Conservation (phyloP, 768 basidiomycete species). For the Lentinula edodes region DNA sequence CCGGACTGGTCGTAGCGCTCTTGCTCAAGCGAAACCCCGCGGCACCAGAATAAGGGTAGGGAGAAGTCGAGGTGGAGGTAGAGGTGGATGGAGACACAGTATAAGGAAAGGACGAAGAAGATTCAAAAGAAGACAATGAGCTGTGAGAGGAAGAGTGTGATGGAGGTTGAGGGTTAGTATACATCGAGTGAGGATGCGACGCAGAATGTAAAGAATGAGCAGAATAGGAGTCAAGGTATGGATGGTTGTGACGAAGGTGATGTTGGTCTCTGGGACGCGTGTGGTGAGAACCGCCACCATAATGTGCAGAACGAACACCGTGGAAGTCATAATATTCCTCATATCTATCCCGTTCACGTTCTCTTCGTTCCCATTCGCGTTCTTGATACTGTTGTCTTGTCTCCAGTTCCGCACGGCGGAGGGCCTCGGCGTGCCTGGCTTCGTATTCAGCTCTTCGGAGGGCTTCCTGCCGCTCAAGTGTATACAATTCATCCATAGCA, state of each 20-base stretch:
- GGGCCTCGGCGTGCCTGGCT: constrained; percentile 62
- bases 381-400: constrained; percentile 16
- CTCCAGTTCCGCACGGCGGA: constrained; percentile 70
- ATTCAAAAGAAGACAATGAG: constrained; percentile 1
- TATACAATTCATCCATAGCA: constrained; percentile 86
- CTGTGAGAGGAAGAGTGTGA: constrained; percentile 1
- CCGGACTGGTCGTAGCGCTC: constrained; percentile 66
- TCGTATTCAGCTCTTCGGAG: constrained; percentile 84
- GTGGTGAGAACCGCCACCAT: not conserved
- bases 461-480: constrained; percentile 84
- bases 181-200: not conserved
- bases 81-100: constrained; percentile 11
- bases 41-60: not conserved
- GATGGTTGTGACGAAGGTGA: not conserved
- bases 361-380: not conserved
- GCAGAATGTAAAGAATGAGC: not conserved
- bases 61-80: constrained; percentile 7
- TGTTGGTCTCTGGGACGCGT: constrained; percentile 2
- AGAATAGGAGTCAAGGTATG: not conserved
- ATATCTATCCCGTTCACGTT: not conserved
- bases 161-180: not conserved
- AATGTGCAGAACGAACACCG: not conserved
- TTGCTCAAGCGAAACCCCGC: constrained; percentile 36
- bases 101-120: constrained; percentile 10
- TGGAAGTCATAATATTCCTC: not conserved